Percentiles rank a stretch among this genome's conserved stretches.
phyloP scores from a whole-genome alignment of 1,139 yeast species.

The Nakaseomyces kungkrabaensis region DNA sequence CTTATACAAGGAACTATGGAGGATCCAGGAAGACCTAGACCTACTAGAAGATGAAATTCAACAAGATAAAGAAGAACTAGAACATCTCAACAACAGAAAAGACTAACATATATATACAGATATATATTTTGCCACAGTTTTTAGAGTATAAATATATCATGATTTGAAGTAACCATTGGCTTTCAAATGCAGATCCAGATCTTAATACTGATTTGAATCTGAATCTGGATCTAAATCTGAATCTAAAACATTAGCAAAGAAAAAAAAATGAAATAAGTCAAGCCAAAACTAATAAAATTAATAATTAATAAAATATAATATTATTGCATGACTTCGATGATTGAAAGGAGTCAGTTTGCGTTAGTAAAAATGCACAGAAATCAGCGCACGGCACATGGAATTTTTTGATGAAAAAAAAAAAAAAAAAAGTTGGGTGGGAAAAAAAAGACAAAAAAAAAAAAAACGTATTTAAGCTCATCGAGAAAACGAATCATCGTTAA shows the following conservation, averaged over 20 bases:
- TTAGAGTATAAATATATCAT: no score
- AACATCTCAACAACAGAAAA: neutral
- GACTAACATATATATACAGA: neutral
- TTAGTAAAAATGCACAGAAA: no score
- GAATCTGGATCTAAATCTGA: no score
- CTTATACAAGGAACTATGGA: slow-evolving; percentile 75
- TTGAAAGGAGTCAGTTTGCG: neutral
- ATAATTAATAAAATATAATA: no score
- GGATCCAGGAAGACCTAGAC: slow-evolving; percentile 76
- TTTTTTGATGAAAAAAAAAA: neutral
- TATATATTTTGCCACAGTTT: no score
- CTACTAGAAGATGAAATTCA: slow-evolving; percentile 33
- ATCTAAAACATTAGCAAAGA: no score
- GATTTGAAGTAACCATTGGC: no score
- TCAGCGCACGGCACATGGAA: neutral
- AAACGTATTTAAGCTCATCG: slow-evolving; percentile 1
- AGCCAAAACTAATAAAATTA: no score
- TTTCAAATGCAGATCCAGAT: no score
- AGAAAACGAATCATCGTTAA: neutral
- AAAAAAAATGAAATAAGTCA: no score
- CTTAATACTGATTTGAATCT: no score
- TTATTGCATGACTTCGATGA: neutral
- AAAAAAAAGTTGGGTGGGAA: neutral
- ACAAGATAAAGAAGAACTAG: slow-evolving; percentile 19
- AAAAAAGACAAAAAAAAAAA: neutral